Evolutionary conservation across 2,329 filamentous ascomycete species (phyloP).

Genomic region (Fusarium sp.): DNA sequence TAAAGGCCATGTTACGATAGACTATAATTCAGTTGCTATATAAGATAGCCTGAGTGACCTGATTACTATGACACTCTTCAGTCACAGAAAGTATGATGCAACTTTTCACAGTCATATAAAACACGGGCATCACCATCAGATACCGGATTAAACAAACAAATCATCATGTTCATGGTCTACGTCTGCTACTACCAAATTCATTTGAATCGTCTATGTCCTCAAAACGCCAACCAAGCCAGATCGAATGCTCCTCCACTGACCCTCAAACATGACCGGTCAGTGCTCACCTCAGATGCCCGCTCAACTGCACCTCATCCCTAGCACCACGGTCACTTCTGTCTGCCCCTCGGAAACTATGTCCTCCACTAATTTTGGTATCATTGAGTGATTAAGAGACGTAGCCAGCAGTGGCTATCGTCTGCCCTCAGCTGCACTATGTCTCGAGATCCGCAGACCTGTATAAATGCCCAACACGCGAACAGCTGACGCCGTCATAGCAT

Average conservation of each 20-base stretch:
- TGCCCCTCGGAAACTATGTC: slow-evolving; percentile 18
- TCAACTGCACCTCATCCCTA: slow-evolving; percentile 25
- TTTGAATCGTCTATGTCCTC: slow-evolving; percentile 57
- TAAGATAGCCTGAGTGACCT: no score
- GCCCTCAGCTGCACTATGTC: slow-evolving; percentile 32
- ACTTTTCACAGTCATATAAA: no score
- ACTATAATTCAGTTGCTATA: no score
- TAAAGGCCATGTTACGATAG: no score
- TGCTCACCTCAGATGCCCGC: slow-evolving; percentile 34
- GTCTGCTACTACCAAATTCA: slow-evolving; percentile 53
- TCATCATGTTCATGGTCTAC: slow-evolving; percentile 53
- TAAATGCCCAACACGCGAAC: slow-evolving; percentile 13
- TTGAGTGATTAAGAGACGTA: slow-evolving; percentile 47
- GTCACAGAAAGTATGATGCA: no score
- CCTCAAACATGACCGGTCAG: slow-evolving; percentile 42
- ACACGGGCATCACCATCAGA: neutral
- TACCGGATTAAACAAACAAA: slow-evolving; percentile 39
- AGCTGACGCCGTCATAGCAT: slow-evolving; percentile 39
- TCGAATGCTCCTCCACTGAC: slow-evolving; percentile 49
- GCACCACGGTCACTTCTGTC: slow-evolving; percentile 26
- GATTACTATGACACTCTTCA: no score
- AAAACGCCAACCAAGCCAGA: slow-evolving; percentile 55
- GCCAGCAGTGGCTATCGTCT: slow-evolving; percentile 36
- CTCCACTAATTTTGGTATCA: slow-evolving; percentile 48
- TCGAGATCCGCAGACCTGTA: slow-evolving; percentile 14